These are phyloP conservation scores for Citrus mangshanensis DNA, from an alignment of 345 rosid species.

Conservation along the genomic window DNA sequence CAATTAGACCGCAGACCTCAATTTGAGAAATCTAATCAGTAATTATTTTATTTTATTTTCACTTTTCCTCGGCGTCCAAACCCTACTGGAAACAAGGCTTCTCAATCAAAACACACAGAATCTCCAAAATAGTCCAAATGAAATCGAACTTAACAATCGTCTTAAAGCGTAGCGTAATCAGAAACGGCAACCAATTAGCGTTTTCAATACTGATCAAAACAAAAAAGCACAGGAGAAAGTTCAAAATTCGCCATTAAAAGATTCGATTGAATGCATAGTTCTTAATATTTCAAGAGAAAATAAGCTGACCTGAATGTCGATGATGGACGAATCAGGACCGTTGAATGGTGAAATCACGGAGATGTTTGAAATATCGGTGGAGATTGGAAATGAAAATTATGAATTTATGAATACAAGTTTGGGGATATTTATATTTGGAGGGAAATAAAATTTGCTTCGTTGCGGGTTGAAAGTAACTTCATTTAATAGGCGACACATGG, in stretches of 20 bases:
- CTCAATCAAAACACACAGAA: background rate
- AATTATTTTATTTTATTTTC: background rate
- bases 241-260: background rate
- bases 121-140: background rate
- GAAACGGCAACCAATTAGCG: background rate
- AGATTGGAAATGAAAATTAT: background rate
- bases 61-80: slow-evolving; percentile 3
- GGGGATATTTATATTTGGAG: background rate
- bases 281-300: background rate
- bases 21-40: background rate
- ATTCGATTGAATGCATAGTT: background rate
- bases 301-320: background rate
- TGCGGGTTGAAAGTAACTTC: background rate
- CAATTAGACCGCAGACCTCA: background rate
- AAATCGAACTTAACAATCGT: background rate
- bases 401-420: background rate
- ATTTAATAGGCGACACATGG: background rate
- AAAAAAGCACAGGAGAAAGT: background rate
- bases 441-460: background rate
- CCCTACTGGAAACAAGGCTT: background rate
- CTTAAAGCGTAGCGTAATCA: background rate
- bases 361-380: background rate
- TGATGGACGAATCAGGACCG: background rate
- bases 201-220: background rate
- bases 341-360: background rate